Percentiles rank a stretch among this genome's conserved stretches.
Conservation (phyloP, 257 asterid genomes). For the Handroanthus guayacan region DNA sequence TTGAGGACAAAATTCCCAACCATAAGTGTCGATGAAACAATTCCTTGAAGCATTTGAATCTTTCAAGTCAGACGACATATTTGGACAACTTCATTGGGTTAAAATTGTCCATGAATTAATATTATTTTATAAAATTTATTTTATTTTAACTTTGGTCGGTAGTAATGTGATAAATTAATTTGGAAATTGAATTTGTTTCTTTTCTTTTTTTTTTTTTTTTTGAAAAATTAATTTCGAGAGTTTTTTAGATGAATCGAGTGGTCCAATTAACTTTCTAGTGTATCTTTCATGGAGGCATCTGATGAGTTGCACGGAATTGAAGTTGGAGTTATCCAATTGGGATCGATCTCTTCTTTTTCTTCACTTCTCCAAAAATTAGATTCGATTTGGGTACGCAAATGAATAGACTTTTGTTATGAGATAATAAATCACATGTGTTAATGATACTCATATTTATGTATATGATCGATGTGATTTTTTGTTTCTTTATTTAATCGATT, state of each 20-base stretch:
- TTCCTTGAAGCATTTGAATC: no score
- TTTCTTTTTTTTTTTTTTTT: not conserved
- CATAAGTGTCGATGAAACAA: no score
- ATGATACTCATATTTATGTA: not conserved
- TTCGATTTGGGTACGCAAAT: slow-evolving; percentile 44
- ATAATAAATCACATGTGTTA: not conserved
- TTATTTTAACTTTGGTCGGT: not conserved
- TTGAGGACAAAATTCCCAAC: no score
- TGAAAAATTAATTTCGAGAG: not conserved
- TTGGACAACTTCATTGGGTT: no score
- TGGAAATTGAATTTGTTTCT: not conserved
- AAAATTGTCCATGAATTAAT: no score
- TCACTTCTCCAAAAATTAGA: slow-evolving; percentile 37
- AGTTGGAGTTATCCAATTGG: slow-evolving; percentile 70
- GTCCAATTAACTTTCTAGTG: slow-evolving; percentile 45
- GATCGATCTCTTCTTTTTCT: slow-evolving; percentile 46
- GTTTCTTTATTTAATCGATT: no score
- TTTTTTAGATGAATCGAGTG: slow-evolving; percentile 29
- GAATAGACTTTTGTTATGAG: slow-evolving; percentile 45
- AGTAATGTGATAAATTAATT: not conserved
- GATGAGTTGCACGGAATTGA: slow-evolving; percentile 58
- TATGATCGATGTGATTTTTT: no score
- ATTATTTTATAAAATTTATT: not conserved
- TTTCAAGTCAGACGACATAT: no score
- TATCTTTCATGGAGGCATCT: slow-evolving; percentile 60